Conservation (phyloP, 495 filamentous ascomycete genomes). For the Schizothecium vesticola region DNA sequence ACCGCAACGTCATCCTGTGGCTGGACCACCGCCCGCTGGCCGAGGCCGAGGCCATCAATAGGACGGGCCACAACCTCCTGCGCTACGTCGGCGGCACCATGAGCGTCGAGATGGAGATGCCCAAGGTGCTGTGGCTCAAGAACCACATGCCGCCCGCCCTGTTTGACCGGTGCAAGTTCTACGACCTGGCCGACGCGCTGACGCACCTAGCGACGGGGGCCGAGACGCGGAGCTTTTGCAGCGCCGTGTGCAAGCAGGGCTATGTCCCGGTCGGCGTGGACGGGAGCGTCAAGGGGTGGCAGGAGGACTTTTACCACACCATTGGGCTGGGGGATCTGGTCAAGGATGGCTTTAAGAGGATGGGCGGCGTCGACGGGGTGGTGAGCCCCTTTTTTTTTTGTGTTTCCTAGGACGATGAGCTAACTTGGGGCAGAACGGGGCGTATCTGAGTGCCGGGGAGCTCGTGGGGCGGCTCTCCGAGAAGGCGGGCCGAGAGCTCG, state of each 20-base stretch:
- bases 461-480: slow-evolving; percentile 78
- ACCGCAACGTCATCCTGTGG: slow-evolving; percentile 89
- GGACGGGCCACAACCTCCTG: slow-evolving; percentile 84
- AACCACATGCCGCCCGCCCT: slow-evolving; percentile 92
- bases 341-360: slow-evolving; percentile 79
- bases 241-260: slow-evolving; percentile 91
- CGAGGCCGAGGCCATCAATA: slow-evolving; percentile 88
- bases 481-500: slow-evolving; percentile 75
- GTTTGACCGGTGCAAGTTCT: slow-evolving; percentile 91
- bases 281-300: slow-evolving; percentile 96
- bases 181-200: slow-evolving; percentile 87
- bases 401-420: slow-evolving; percentile 1
- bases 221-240: slow-evolving; percentile 88
- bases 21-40: slow-evolving; percentile 85
- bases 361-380: slow-evolving; percentile 91
- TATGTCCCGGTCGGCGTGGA: slow-evolving; percentile 93
- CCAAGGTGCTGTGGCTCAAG: slow-evolving; percentile 96
- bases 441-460: slow-evolving; percentile 85
- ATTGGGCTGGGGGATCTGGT: slow-evolving; percentile 81
- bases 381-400: slow-evolving; percentile 53
- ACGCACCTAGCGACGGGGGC: slow-evolving; percentile 94
- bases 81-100: slow-evolving; percentile 94
- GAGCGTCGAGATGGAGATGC: slow-evolving; percentile 99
- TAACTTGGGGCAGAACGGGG: slow-evolving; percentile 63
- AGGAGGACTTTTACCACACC: slow-evolving; percentile 79